Evolutionary conservation across 1,284 basidiomycete genomes (phyloP).

Genomic region (Trichosporon sp.): DNA sequence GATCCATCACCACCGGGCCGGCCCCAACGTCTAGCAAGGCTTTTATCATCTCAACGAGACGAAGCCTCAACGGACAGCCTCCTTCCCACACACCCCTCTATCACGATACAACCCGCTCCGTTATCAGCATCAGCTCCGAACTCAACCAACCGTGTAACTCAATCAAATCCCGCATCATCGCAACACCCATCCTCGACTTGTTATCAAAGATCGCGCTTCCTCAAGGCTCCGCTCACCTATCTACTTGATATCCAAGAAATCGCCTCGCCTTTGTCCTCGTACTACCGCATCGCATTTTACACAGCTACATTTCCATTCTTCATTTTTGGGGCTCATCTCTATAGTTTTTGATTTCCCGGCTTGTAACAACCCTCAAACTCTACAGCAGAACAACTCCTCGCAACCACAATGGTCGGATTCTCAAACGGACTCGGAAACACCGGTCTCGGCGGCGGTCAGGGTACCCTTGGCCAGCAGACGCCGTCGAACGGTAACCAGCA

Average conservation of each 20-base stretch:
- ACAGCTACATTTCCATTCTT: background rate
- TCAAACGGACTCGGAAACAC: conserved; percentile 21
- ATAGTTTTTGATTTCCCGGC: background rate
- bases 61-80: background rate
- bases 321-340: conserved; percentile 1
- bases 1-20: background rate
- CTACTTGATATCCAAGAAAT: background rate
- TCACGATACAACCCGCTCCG: background rate
- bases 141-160: conserved; percentile 2
- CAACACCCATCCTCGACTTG: background rate
- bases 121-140: background rate
- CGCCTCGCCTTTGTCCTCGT: background rate
- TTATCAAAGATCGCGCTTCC: background rate
- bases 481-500: conserved; percentile 18
- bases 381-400: background rate
- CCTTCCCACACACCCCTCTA: background rate
- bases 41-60: background rate
- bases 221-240: background rate
- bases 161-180: background rate
- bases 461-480: conserved; percentile 5
- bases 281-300: background rate
- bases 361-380: background rate
- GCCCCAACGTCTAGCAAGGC: background rate
- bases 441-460: conserved; percentile 6
- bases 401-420: conserved; percentile 16